phyloP scores from a whole-genome alignment of 805 yeast genomes.

The Kuraishia borneana region DNA sequence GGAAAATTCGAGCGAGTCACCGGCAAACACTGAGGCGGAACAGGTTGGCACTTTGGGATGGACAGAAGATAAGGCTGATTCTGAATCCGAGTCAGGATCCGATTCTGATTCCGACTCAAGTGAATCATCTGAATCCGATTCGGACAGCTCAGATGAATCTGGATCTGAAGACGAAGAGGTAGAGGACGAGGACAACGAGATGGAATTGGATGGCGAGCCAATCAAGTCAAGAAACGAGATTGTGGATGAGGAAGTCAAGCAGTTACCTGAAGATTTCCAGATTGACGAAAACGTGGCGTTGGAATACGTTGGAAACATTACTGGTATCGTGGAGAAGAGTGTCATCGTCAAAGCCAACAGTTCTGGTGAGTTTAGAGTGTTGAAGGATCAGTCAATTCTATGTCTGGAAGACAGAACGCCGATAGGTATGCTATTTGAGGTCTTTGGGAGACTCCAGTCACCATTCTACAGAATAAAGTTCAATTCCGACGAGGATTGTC shows the following conservation, averaged over 20 bases:
- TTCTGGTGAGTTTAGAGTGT: constrained; percentile 78
- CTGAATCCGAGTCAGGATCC: constrained; percentile 9
- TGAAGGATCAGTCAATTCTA: constrained; percentile 71
- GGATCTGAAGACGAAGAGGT: constrained; percentile 9
- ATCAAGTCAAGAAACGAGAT: constrained; percentile 73
- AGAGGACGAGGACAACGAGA: constrained; percentile 17
- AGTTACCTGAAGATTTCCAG: constrained; percentile 53
- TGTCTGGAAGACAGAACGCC: constrained; percentile 63
- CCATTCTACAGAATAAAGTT: constrained; percentile 77
- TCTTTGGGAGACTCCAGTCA: constrained; percentile 75
- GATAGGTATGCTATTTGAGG: constrained; percentile 75
- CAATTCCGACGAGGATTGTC: constrained; percentile 36
- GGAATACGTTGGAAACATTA: constrained; percentile 60
- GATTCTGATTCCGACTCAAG: constrained; percentile 13
- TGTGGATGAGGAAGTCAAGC: constrained; percentile 53
- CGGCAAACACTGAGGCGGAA: too few relatives aligned
- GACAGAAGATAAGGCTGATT: too few relatives aligned
- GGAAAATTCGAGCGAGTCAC: too few relatives aligned
- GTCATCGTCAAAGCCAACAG: constrained; percentile 58
- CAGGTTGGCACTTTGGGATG: too few relatives aligned
- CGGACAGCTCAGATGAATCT: constrained; percentile 6
- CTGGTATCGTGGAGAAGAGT: constrained; percentile 59
- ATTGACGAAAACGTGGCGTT: constrained; percentile 54
- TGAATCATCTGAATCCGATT: constrained; percentile 10
- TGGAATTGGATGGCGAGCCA: constrained; percentile 49